These are phyloP conservation scores for Mrakia gelida DNA, from an alignment of 768 basidiomycete genomes.

Conservation along the genomic window DNA sequence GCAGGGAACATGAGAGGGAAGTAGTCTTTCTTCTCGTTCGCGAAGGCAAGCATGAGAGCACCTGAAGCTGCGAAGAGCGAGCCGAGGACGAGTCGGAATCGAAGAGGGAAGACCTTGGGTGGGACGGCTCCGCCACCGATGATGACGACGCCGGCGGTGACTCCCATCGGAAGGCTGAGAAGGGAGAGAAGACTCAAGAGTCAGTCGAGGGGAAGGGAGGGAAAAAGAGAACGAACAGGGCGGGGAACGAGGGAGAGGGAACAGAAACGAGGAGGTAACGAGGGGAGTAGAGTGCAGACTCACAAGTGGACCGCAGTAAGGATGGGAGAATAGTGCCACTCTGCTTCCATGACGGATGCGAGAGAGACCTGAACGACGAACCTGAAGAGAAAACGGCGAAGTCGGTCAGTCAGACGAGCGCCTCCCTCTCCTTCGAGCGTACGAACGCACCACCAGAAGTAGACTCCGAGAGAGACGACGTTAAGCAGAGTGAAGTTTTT, in stretches of 20 bases:
- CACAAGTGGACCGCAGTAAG: background rate
- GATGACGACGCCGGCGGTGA: background rate
- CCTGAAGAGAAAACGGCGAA: too few species aligned
- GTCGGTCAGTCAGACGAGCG: too few species aligned
- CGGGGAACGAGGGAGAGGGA: background rate
- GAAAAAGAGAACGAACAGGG: background rate
- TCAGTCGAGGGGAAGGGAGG: background rate
- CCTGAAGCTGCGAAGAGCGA: background rate
- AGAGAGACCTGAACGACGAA: background rate
- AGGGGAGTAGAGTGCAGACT: too few species aligned
- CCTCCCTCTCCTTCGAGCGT: too few species aligned
- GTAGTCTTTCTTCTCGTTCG: slow-evolving; percentile 1
- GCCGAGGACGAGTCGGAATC: slow-evolving; percentile 5
- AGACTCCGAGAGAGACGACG: background rate
- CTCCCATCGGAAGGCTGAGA: background rate
- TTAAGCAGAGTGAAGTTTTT: background rate
- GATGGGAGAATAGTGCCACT: background rate
- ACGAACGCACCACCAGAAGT: background rate
- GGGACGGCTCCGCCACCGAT: background rate
- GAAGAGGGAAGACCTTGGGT: background rate
- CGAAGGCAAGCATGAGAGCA: slow-evolving; percentile 1
- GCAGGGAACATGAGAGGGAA: slow-evolving; percentile 3
- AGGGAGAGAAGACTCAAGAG: background rate
- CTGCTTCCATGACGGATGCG: background rate
- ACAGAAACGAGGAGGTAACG: too few species aligned